phyloP scores from a whole-genome alignment of 2,329 filamentous ascomycete species.

The Trichoderma harzianum region DNA sequence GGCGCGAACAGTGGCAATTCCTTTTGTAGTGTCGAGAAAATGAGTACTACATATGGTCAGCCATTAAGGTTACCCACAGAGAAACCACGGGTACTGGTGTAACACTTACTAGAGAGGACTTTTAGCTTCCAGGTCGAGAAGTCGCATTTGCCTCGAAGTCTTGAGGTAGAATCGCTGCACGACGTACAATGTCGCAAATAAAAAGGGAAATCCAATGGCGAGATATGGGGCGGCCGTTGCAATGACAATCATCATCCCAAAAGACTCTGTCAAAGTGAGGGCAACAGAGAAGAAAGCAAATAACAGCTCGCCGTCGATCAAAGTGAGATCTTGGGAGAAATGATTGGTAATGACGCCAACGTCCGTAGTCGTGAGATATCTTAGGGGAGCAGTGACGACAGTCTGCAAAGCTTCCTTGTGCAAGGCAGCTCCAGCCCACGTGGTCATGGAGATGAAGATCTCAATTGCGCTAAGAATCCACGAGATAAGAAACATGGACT shows the following conservation, averaged over 20 bases:
- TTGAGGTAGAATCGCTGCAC: conserved; percentile 56
- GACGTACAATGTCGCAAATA: conserved; percentile 42
- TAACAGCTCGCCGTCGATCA: conserved; percentile 34
- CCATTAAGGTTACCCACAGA: not conserved
- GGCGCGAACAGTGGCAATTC: conserved; percentile 16
- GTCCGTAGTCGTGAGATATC: no score
- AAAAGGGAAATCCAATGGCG: conserved; percentile 47
- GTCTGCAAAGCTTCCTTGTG: conserved; percentile 29
- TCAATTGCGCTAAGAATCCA: conserved; percentile 10
- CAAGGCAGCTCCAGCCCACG: conserved; percentile 27
- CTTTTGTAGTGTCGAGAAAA: conserved; percentile 18
- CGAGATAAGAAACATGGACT: conserved; percentile 2
- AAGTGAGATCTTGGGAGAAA: no score
- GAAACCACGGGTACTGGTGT: no score
- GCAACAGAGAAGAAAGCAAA: conserved; percentile 26
- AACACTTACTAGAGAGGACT: conserved; percentile 34
- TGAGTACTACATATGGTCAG: not conserved
- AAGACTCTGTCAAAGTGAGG: conserved; percentile 21
- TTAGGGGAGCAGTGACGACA: conserved; percentile 16
- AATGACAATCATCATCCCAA: conserved; percentile 43
- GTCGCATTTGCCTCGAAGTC: conserved; percentile 57
- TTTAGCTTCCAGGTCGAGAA: conserved; percentile 58
- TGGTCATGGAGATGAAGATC: conserved; percentile 23
- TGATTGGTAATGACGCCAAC: no score
- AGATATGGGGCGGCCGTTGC: conserved; percentile 40